Evolutionary conservation across 78 protist species (phyloP), one percentile per base, ranked within the genome.

Genomic region (Mastigamoeba balamuthi): DNA sequence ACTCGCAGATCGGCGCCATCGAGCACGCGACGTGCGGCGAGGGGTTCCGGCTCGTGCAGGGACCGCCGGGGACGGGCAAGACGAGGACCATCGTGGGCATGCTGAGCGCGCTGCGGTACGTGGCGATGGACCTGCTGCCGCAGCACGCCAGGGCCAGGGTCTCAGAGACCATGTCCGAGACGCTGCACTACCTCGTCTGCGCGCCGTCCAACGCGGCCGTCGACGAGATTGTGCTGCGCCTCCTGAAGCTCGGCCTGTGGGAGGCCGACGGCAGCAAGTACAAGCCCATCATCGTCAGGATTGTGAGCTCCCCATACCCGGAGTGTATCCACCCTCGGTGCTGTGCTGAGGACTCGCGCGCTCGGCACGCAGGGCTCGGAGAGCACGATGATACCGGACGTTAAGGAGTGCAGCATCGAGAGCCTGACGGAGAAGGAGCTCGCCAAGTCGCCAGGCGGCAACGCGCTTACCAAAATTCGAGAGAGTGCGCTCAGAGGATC

Each of bases 161-260:
- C 17, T 48, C 58, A 17, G 17, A 25, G 17, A 17, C 58, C 33
- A 17, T 25, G 17, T 48, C 17, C 17, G 17, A 48, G 58, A 48
- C 58, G 68, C 10, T 30, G 25, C 79, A 43, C 28, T 74, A 88
- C 25, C 70, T 92, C 38, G 81, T 92, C 17, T 87, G 91, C 69
- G 92, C 95, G 7, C 92, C 93, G 1, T 79, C 88, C 23, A 92
- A 92, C 42, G 91, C 95, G 5, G 95, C 93, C 1, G 78, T 88
- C 1, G 95, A 92, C 71, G 93, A 88, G 44, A 65, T 92, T 71
- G 69, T 84, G 5, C 4, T 29, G 6, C 76, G 95, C 35, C 52
- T 92, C 2, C 63, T 68, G 0, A 68, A 10, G 6, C 36, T 33
- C 3, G 63, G 77, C 40, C 9, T 66, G 69, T 29, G 53, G 4